Evolutionary conservation across 495 filamentous ascomycete genomes (phyloP), one percentile per base, ranked within the genome.

Genomic region (Tuber borchii): DNA sequence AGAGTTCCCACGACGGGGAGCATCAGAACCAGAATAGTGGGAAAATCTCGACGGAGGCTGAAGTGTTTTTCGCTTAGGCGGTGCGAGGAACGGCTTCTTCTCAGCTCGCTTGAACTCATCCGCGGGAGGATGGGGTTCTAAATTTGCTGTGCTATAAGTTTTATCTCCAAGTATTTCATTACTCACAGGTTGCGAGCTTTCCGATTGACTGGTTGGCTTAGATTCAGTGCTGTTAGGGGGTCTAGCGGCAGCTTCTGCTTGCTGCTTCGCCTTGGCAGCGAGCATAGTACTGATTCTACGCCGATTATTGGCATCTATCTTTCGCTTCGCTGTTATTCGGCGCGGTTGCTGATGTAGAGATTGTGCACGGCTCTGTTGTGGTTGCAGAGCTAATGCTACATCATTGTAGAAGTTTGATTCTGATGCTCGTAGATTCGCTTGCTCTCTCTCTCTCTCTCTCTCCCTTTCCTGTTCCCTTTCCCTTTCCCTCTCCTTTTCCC

Each of bases 231-330:
- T 34, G 22, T 42, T 26, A 42, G 72, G 70, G 46, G 44, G 7
- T 22, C 72, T 42, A 39, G 44, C 37, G 16, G 44, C 65, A 46
- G 45, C 45, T 45, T 79, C 78, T n/a, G 61, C 72, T 69, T 77
- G 76, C 22, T 79, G 78, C n/a, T 73, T 65, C 70, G 72, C 75
- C 14, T 73, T 79, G 4, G 78, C 78, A 16, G 78, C 76, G 75
- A 79, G 78, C 76, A 79, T 79, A 37, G 73, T 76, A 19, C 78
- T 79, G 73, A 79, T 73, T 56, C 78, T 79, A 12, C 78, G 77
- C 42, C 78, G 78, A 22, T 79, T 79, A 37, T 75, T 79, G 12
- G 77, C 75, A 26, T 79, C 77, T 7, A 79, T 73, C 61, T 79
- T 79, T 69, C 73, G 45, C 17, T 73, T 42, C 46, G 73, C 79